Evolutionary conservation across 441 rosid genomes (phyloP).

Genomic region (Euphorbia schlechtendalii): DNA sequence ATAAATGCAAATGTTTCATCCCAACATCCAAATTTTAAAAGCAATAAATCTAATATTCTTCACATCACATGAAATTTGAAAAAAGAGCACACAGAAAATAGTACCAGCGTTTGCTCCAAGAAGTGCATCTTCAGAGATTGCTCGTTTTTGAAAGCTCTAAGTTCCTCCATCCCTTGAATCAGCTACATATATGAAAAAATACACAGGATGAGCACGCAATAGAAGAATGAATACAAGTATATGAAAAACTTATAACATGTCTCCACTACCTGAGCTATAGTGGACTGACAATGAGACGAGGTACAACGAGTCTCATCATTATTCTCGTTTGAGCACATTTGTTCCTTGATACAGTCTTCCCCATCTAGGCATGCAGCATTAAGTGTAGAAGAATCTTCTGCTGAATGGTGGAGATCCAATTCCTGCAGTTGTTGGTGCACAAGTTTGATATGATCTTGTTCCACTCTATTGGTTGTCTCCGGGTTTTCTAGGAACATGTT

Average conservation of each 20-base stretch:
- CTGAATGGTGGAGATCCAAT: constrained; percentile 27
- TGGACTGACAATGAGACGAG: constrained; percentile 33
- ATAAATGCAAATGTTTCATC: neutral
- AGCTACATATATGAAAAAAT: constrained; percentile 38
- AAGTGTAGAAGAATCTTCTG: constrained; percentile 28
- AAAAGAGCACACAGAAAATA: constrained; percentile 8
- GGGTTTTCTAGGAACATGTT: constrained; percentile 24
- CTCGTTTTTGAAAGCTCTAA: constrained; percentile 49
- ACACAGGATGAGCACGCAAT: constrained; percentile 2
- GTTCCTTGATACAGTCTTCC: constrained; percentile 17
- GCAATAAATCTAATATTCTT: neutral
- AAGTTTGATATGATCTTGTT: constrained; percentile 33
- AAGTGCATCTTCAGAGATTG: constrained; percentile 46
- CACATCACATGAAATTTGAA: neutral
- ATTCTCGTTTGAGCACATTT: constrained; percentile 24
- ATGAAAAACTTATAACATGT: constrained; percentile 2
- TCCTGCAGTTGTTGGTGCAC: constrained; percentile 37
- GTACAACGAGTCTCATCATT: constrained; percentile 29
- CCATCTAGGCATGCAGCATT: constrained; percentile 25
- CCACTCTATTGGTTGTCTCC: constrained; percentile 17
- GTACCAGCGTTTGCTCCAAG: constrained; percentile 84
- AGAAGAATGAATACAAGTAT: constrained; percentile 8
- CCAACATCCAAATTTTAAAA: neutral
- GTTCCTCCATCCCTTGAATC: constrained; percentile 56
- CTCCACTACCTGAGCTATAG: constrained; percentile 42